These are phyloP conservation scores for Pleurotus platypus DNA, from an alignment of 768 basidiomycete genomes.

Conservation along the genomic window DNA sequence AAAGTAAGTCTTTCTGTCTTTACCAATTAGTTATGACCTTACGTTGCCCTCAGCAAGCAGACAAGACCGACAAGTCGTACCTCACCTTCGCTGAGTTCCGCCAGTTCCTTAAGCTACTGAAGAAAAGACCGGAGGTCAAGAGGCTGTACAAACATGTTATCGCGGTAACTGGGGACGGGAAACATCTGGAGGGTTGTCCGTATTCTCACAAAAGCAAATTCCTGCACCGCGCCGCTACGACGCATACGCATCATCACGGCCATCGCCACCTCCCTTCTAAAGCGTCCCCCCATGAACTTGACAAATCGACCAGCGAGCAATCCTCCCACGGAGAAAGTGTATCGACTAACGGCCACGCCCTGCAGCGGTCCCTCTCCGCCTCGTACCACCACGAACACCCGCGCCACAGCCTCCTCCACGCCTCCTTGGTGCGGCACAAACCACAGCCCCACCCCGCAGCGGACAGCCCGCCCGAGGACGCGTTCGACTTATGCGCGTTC, in stretches of 20 bases:
- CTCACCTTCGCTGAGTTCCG: conserved; percentile 82
- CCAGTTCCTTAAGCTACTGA: conserved; percentile 77
- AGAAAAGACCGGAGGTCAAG: conserved; percentile 81
- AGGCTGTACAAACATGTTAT: conserved; percentile 46
- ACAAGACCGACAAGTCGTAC: conserved; percentile 47
- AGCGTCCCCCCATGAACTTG: not conserved
- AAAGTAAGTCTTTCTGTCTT: conserved; percentile 31
- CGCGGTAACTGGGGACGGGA: conserved; percentile 12
- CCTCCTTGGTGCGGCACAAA: not conserved
- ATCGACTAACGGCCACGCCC: not conserved
- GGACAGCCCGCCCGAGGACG: conserved; percentile 16
- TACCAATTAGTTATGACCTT: not conserved
- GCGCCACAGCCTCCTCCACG: not conserved
- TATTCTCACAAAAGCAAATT: not conserved
- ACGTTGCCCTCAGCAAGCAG: conserved; percentile 53
- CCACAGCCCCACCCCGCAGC: not conserved
- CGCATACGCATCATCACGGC: not conserved
- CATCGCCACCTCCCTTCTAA: not conserved
- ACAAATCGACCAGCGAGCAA: not conserved
- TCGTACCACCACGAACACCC: not conserved
- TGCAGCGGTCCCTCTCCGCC: conserved; percentile 6
- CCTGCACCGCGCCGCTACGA: not conserved
- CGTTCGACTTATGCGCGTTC: conserved; percentile 40
- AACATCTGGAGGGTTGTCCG: not conserved
- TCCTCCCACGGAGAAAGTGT: not conserved